Percentiles rank a stretch among this genome's conserved stretches.
phyloP scores from a whole-genome alignment of 2,329 filamentous ascomycete genomes.

The Helotiales sp. region DNA sequence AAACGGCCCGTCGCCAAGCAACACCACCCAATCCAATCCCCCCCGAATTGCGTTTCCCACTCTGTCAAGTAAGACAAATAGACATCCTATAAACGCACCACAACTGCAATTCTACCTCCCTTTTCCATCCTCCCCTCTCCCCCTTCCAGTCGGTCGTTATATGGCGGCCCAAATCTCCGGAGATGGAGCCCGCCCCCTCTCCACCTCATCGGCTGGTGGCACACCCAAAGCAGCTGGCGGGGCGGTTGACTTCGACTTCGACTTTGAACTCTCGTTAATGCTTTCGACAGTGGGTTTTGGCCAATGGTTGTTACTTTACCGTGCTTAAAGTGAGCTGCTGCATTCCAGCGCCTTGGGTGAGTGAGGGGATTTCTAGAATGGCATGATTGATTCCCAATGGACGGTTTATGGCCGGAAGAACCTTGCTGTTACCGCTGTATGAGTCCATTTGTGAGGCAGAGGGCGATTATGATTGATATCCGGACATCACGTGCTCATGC shows the following conservation, averaged over 20 bases:
- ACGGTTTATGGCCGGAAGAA: background rate
- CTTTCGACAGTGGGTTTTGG: background rate
- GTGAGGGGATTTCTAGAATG: constrained; percentile 4
- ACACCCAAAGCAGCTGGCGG: background rate
- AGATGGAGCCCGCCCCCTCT: constrained; percentile 7
- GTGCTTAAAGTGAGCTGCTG: background rate
- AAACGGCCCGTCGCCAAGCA: no score
- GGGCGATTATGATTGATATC: no score
- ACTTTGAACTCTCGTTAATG: constrained; percentile 10
- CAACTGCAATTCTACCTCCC: background rate
- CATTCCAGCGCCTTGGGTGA: constrained; percentile 1
- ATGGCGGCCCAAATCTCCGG: constrained; percentile 6
- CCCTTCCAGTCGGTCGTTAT: background rate
- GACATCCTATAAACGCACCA: no score
- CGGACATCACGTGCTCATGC: no score
- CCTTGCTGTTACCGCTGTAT: no score
- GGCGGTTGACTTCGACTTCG: background rate
- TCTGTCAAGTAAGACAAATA: no score
- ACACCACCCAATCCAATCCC: no score
- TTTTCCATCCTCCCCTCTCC: background rate
- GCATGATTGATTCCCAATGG: background rate
- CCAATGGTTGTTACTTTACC: background rate
- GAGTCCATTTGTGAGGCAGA: no score
- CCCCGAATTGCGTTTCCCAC: no score
- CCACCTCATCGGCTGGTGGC: background rate